These are phyloP conservation scores for Trematosphaeria pertusa DNA, from an alignment of 2,329 filamentous ascomycete species.

Conservation along the genomic window DNA sequence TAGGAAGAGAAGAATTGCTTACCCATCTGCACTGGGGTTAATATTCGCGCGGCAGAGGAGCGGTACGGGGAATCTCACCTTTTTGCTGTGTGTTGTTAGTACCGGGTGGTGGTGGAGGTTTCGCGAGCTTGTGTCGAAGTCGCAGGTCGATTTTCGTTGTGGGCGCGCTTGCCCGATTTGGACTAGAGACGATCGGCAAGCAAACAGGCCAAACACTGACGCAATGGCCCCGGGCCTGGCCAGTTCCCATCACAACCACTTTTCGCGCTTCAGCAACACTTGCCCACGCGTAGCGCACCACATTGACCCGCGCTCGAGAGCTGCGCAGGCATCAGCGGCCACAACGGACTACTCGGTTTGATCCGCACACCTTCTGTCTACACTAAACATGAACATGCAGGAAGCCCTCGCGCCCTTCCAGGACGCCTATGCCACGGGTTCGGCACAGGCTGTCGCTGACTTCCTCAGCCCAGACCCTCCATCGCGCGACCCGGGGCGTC, in stretches of 20 bases:
- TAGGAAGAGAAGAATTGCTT: constrained; percentile 52
- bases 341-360: too few relatives aligned
- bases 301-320: too few relatives aligned
- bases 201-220: constrained; percentile 36
- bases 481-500: constrained; percentile 65
- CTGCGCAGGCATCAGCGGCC: too few relatives aligned
- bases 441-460: constrained; percentile 76
- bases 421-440: constrained; percentile 67
- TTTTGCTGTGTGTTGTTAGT: constrained; percentile 60
- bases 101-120: constrained; percentile 43
- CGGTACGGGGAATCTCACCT: constrained; percentile 53
- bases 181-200: constrained; percentile 17
- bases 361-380: too few relatives aligned
- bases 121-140: constrained; percentile 28
- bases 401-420: constrained; percentile 76
- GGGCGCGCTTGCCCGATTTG: constrained; percentile 28
- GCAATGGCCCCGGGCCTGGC: constrained; percentile 1
- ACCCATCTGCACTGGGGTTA: constrained; percentile 65
- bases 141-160: constrained; percentile 29
- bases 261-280: too few relatives aligned
- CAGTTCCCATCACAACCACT: background rate
- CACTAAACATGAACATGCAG: constrained; percentile 64
- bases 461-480: constrained; percentile 76
- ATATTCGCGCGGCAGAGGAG: too few relatives aligned
- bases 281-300: too few relatives aligned